phyloP scores from a whole-genome alignment of 208 protist species.

The Trypanosoma melophagium region DNA sequence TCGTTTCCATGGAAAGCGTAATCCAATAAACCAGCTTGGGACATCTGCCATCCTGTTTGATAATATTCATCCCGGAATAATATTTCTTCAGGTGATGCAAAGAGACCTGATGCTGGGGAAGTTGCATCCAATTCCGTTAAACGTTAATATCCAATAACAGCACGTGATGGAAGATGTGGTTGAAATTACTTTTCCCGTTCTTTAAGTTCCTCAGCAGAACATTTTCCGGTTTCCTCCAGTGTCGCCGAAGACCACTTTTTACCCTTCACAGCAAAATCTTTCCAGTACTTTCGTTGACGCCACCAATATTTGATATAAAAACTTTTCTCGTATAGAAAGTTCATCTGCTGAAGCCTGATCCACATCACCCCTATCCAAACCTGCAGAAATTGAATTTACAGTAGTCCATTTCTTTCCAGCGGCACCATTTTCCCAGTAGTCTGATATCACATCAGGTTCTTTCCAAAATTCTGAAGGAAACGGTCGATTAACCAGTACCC shows the following conservation, averaged over 20 bases:
- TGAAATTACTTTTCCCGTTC: slow-evolving; percentile 22
- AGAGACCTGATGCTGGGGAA: slow-evolving; percentile 14
- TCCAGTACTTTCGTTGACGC: slow-evolving; percentile 16
- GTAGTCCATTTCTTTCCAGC: slow-evolving; percentile 45
- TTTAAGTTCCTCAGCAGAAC: slow-evolving; percentile 12
- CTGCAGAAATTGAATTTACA: slow-evolving; percentile 14
- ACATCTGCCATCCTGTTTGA: slow-evolving; percentile 24
- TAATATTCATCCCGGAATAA: slow-evolving; percentile 23
- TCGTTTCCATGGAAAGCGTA: slow-evolving; percentile 20
- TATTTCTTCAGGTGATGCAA: slow-evolving; percentile 13
- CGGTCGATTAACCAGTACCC: slow-evolving; percentile 18
- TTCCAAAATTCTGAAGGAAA: slow-evolving; percentile 35
- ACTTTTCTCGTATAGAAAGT: slow-evolving; percentile 26
- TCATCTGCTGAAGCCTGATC: slow-evolving; percentile 26
- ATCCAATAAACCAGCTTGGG: slow-evolving; percentile 14
- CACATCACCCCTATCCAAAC: slow-evolving; percentile 27
- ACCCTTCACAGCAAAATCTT: slow-evolving; percentile 26
- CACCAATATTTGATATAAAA: slow-evolving; percentile 36
- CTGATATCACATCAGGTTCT: slow-evolving; percentile 31
- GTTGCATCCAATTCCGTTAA: slow-evolving; percentile 27
- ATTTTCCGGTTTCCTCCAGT: slow-evolving; percentile 13
- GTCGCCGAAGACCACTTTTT: slow-evolving; percentile 12
- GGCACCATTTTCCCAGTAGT: slow-evolving; percentile 29
- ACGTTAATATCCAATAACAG: slow-evolving; percentile 20
- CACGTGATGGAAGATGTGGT: slow-evolving; percentile 2